Base-by-base conservation (phyloP, 2,329 filamentous ascomycete genomes). In the Cladosporium sp. region DNA sequence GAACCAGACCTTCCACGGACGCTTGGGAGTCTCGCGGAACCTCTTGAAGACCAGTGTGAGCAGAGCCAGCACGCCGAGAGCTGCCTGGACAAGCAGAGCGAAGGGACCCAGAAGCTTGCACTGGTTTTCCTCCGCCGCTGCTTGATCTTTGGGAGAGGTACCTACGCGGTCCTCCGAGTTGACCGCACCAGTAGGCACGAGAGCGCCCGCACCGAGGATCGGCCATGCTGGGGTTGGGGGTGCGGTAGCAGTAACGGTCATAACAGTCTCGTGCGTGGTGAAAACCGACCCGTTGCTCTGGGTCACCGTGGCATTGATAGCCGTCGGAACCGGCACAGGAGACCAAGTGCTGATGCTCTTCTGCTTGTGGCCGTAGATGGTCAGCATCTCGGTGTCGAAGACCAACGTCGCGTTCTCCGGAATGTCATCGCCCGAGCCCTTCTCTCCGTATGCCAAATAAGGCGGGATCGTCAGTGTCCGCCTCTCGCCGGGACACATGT, bases 401-500 rank as follows among this genome's bases (percentile, higher is more conserved):
- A 97, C 77, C 64, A 97, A 74, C 53, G 89, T 93, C 63, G 87
- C 85, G 52, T 85, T 85, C 8, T 82, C 87, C 8, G 92, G 92
- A 64, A 97, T 97, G 90, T 89, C 1, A 90, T 89, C 1, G 1
- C 91, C 91, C 71, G 93, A 82, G 50, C 74, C 80, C 57, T 86
- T 81, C 57, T 83, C 74, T 53, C 92, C 92, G 68, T 96, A 97
- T 8, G 54, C 92, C 66, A 85, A 82, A 68, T 88, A 85, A 18
- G 92, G 90, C 48, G 90, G 89, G 49, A 98, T 93, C 28, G 89
- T 97, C 68, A 98, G 76, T 54, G 84, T 92, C 73, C 72, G 82
- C 83, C 95, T 95, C 78, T 98, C 92, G 58, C 93, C 93, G 62
- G 93, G 86, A 73, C 92, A 97, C 92, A 97, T 97, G 67, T 91